Conservation (phyloP, 179 eudicot genomes). For the Amaranthus tricolor region DNA sequence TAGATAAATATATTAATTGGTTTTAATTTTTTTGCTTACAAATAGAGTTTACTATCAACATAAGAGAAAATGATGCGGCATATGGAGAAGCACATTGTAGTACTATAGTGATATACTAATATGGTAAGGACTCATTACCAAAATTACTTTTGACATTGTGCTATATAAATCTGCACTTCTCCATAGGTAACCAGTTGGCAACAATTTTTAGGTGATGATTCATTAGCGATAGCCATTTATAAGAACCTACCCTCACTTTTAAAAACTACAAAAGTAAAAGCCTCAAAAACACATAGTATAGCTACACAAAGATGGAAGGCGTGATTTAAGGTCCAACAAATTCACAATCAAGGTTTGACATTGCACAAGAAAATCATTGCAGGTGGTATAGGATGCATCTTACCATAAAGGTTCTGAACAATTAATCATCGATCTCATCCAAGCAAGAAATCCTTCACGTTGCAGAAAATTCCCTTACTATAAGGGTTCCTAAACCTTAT, state of each 20-base stretch:
- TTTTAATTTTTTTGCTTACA: too few relatives aligned
- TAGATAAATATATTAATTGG: too few relatives aligned
- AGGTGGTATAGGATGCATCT: background rate
- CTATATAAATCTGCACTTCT: background rate
- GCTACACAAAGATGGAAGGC: background rate
- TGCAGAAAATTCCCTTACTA: constrained; percentile 49
- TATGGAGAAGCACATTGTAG: too few relatives aligned
- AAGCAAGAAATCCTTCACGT: constrained; percentile 49
- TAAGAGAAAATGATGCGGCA: too few relatives aligned
- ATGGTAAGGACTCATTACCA: too few relatives aligned
- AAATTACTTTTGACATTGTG: background rate
- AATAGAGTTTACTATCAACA: too few relatives aligned
- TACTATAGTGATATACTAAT: too few relatives aligned
- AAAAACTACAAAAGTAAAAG: background rate
- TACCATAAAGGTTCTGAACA: background rate
- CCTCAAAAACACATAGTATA: background rate
- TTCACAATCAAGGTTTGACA: background rate
- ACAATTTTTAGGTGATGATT: background rate
- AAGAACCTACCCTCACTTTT: background rate
- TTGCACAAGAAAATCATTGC: background rate
- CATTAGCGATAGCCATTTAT: background rate
- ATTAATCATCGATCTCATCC: background rate
- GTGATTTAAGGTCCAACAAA: background rate
- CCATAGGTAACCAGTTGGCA: background rate
- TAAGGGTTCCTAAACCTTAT: constrained; percentile 59